These are phyloP conservation scores for Fusarium nygamai DNA, from an alignment of 2,329 filamentous ascomycete species.

Conservation along the genomic window DNA sequence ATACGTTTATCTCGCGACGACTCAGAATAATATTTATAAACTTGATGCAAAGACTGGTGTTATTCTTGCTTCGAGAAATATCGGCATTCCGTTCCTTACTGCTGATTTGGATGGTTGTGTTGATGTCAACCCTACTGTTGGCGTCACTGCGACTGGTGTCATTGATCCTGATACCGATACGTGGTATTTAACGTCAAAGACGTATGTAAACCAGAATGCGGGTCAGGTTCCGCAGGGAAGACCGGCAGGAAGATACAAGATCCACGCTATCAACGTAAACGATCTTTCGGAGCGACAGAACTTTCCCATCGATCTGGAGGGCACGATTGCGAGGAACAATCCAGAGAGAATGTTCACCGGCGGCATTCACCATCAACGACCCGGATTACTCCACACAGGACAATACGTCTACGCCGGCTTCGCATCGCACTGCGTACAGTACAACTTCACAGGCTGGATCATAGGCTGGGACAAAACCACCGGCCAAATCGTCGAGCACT, in stretches of 20 bases:
- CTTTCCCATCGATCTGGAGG: slow-evolving; percentile 61
- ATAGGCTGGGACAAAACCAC: slow-evolving; percentile 58
- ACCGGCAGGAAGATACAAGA: slow-evolving; percentile 48
- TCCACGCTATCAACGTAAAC: slow-evolving; percentile 53
- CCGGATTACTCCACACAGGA: slow-evolving; percentile 57
- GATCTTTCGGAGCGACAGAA: slow-evolving; percentile 50
- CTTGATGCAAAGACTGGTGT: slow-evolving; percentile 64
- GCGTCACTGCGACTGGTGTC: slow-evolving; percentile 57
- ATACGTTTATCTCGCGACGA: slow-evolving; percentile 65
- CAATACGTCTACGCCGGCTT: slow-evolving; percentile 62
- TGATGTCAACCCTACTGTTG: slow-evolving; percentile 59
- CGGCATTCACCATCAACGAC: slow-evolving; percentile 62
- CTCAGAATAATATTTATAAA: slow-evolving; percentile 68
- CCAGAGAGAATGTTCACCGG: slow-evolving; percentile 60
- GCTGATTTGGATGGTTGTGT: slow-evolving; percentile 59
- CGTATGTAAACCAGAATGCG: slow-evolving; percentile 49
- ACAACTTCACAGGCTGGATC: slow-evolving; percentile 65
- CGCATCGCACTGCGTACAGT: slow-evolving; percentile 65
- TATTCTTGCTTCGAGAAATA: slow-evolving; percentile 58
- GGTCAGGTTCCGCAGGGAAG: slow-evolving; percentile 46
- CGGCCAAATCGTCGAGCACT: slow-evolving; percentile 51
- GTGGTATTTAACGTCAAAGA: slow-evolving; percentile 56
- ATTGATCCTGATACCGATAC: slow-evolving; percentile 58
- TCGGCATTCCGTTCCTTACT: slow-evolving; percentile 60
- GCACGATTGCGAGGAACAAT: slow-evolving; percentile 57